Evolutionary conservation across 805 yeast species (phyloP), one percentile per base, ranked within the genome.

Genomic region (Saccharomycopsis sp.): DNA sequence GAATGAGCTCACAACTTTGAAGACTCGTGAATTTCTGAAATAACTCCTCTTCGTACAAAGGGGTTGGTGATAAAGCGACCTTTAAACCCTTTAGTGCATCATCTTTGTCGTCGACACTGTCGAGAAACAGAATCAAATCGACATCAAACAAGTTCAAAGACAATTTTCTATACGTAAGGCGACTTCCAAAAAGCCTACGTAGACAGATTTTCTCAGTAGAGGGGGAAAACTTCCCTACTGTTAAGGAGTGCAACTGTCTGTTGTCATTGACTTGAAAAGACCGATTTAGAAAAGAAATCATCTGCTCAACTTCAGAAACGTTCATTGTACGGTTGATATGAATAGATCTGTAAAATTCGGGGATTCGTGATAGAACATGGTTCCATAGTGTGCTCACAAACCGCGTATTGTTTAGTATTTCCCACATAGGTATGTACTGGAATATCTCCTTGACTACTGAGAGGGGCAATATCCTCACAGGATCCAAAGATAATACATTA

Each of bases 361-460:
- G 54, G 24, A 57, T 54, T 16, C 21, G 21, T 7, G 58, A 55
- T 21, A 60, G 48, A 2, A 51, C 16, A 20, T 24, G 18, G 9
- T 37, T 21, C 62, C 62, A 60, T 9, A 24, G 8, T 34, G 57
- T 57, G 34, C 54, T 54, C 18, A 60, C 62, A 7, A 23, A 24
- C 29, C 57, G 55, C 9, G 24, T 34, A 12, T 14, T 9, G 24
- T 46, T 16, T 2, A 57, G 16, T 21, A 60, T 57, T 24, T 57
- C 52, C 20, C 29, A 14, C 5, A 34, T 24, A n/a, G 53, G 50
- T 5, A 57, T 16, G 20, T 51, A 2, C 16, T 21, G 29, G 55
- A 60, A 59, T n/a, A 60, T 55, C 3, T 15, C 29, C n/a, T 15
- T 53, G 40, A 53, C 24, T 18, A 60, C 20, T 52, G 58, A 60